Evolutionary conservation across 495 filamentous ascomycete species (phyloP).

Genomic region (Podospora australis): DNA sequence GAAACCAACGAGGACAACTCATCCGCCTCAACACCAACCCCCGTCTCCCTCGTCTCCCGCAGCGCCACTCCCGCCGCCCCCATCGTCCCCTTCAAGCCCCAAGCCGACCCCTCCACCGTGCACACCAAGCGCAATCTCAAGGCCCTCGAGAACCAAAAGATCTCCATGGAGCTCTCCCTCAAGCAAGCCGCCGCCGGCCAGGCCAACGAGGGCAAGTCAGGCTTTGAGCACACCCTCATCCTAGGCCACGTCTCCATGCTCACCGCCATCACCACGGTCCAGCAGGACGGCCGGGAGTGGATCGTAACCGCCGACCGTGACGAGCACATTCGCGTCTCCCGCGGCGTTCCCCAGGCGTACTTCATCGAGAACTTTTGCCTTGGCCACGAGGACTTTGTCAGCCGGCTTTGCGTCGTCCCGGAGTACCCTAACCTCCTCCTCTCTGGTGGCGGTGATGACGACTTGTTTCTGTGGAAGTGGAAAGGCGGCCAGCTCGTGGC

Average conservation of each 20-base stretch:
- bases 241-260: conserved; percentile 94
- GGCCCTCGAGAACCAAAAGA: conserved; percentile 65
- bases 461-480: conserved; percentile 83
- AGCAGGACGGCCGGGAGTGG: conserved; percentile 43
- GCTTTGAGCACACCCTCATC: conserved; percentile 66
- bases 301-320: conserved; percentile 89
- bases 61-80: conserved; percentile 15
- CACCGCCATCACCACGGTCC: conserved; percentile 58
- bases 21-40: conserved; percentile 6
- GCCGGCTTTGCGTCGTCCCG: conserved; percentile 58
- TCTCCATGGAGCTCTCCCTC: conserved; percentile 39
- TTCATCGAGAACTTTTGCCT: conserved; percentile 85
- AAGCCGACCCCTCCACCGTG: conserved; percentile 70
- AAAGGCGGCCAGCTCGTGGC: conserved; percentile 43
- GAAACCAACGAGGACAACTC: conserved; percentile 3
- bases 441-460: conserved; percentile 79
- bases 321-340: conserved; percentile 91
- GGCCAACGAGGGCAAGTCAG: conserved; percentile 35
- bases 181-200: conserved; percentile 27
- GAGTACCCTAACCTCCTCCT: conserved; percentile 55
- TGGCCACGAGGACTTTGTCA: conserved; percentile 78
- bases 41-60: conserved; percentile 7
- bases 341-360: conserved; percentile 74
- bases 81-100: conserved; percentile 28
- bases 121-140: conserved; percentile 74